Base-by-base conservation (phyloP, 805 yeast species). In the Helenozyma rhizophorensis region DNA sequence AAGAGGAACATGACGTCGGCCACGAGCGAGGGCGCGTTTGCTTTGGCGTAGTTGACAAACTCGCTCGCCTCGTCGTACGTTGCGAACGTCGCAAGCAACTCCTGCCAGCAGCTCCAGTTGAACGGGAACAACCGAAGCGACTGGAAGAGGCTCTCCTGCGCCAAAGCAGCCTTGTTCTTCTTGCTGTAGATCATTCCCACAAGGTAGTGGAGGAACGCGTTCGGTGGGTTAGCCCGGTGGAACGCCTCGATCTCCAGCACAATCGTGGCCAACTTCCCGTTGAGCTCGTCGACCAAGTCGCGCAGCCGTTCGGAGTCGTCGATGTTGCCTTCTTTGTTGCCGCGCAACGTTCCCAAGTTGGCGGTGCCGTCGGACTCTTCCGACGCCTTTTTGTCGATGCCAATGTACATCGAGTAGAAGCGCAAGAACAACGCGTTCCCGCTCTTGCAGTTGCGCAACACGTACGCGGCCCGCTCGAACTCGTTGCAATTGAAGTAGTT, bases 101-200 rank as follows among this genome's bases (percentile, higher is more conserved):
- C 97, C 36, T 72, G 69, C 97, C 97, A 93, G 37, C 93, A 83
- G 34, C 89, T 75, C 98, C 98, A 93, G 55, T 90, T 90, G 55
- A 71, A 83, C 0, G 97, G 95, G 47, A 80, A 87, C 18, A 70
- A 31, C 15, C 70, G 62, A 10, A 90, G 51, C 1, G 96, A 81
- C 28, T 68, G 68, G 19, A 78, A 64, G 21, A 89, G 68, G 27
- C 65, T 63, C 15, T 71, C 65, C 36, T 80, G 78, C 0, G 97
- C 96, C 22, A 63, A 54, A 2, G 61, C 44, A n/a, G 60, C 58
- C 42, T 81, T 78, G 30, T 78, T 78, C 47, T 80, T 80, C 45
- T 76, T 80, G 33, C 78, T 61, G 28, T 80, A 62, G 1, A 84
- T 63, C 11, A 83, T 53, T 1, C 97, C 98, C 35, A 74, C 67